phyloP scores from a whole-genome alignment of 148 eudicot genomes.

The Fagopyrum esculentum region DNA sequence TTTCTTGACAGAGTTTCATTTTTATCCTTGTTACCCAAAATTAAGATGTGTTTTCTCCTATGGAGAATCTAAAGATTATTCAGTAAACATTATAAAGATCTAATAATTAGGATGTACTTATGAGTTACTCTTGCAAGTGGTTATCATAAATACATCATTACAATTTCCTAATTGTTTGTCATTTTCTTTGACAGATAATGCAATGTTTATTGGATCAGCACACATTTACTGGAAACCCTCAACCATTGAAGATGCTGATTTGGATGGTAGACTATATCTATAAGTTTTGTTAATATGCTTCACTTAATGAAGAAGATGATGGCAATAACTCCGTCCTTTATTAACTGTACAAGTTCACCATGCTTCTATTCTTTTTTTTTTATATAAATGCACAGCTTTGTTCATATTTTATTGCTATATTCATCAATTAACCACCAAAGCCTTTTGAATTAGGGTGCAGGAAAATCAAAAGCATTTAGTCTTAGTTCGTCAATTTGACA shows the following conservation, averaged over 20 bases:
- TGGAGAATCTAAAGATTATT: too few relatives aligned
- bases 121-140: neutral
- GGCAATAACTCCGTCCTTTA: constrained; percentile 96
- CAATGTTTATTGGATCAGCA: constrained; percentile 91
- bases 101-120: too few relatives aligned
- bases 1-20: too few relatives aligned
- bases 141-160: neutral
- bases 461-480: constrained; percentile 63
- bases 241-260: constrained; percentile 63
- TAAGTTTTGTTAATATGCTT: constrained; percentile 63
- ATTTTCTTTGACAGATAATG: constrained; percentile 46
- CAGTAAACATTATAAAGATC: too few relatives aligned
- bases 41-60: too few relatives aligned
- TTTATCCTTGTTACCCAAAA: too few relatives aligned
- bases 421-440: neutral
- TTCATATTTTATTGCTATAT: neutral
- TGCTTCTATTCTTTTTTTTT: constrained; percentile 31
- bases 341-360: constrained; percentile 58
- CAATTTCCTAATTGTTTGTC: neutral
- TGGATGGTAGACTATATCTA: constrained; percentile 83
- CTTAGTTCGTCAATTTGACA: constrained; percentile 91
- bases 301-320: constrained; percentile 82
- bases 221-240: constrained; percentile 43
- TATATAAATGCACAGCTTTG: too few relatives aligned
- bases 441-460: constrained; percentile 31